Percentiles rank a stretch among this genome's conserved stretches.
Conservation (phyloP, 1,284 basidiomycete species). For the Earliella scabrosa region DNA sequence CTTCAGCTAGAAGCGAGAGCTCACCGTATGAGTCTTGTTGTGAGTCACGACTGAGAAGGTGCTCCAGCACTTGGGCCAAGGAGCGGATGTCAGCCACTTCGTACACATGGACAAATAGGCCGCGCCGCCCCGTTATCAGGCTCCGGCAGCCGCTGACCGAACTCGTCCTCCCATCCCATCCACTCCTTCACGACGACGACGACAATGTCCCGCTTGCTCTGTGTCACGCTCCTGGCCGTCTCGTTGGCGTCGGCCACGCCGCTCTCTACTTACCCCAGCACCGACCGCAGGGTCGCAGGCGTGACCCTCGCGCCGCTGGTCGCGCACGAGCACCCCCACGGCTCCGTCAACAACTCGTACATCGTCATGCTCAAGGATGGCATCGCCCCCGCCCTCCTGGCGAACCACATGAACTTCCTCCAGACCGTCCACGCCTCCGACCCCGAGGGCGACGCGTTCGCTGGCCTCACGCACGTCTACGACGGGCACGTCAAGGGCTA, state of each 20-base stretch:
- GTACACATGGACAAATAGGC: slow-evolving; percentile 30
- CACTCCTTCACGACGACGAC: slow-evolving; percentile 28
- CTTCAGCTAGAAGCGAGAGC: no score
- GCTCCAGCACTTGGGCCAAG: neutral
- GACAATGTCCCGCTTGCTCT: slow-evolving; percentile 48
- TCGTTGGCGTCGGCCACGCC: slow-evolving; percentile 57
- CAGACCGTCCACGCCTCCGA: slow-evolving; percentile 58
- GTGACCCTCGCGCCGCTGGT: slow-evolving; percentile 63
- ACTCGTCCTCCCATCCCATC: no score
- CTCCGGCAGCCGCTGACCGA: neutral
- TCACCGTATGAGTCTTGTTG: slow-evolving; percentile 13
- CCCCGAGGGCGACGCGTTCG: slow-evolving; percentile 46
- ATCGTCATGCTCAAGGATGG: slow-evolving; percentile 87
- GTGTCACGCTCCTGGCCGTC: slow-evolving; percentile 44
- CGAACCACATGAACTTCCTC: slow-evolving; percentile 78
- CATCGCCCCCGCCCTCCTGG: slow-evolving; percentile 55
- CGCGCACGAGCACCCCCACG: slow-evolving; percentile 60
- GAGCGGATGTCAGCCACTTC: slow-evolving; percentile 18
- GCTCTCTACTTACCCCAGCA: slow-evolving; percentile 58
- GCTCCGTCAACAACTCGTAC: slow-evolving; percentile 85
- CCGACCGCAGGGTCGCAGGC: slow-evolving; percentile 44
- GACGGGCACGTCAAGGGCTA: slow-evolving; percentile 79
- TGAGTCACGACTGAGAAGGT: neutral
- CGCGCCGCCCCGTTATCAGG: slow-evolving; percentile 30
- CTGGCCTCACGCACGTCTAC: slow-evolving; percentile 74